Evolutionary conservation across 225 moss, liverwort and hornwort genomes (phyloP).

Genomic region (Climacium dendroides): DNA sequence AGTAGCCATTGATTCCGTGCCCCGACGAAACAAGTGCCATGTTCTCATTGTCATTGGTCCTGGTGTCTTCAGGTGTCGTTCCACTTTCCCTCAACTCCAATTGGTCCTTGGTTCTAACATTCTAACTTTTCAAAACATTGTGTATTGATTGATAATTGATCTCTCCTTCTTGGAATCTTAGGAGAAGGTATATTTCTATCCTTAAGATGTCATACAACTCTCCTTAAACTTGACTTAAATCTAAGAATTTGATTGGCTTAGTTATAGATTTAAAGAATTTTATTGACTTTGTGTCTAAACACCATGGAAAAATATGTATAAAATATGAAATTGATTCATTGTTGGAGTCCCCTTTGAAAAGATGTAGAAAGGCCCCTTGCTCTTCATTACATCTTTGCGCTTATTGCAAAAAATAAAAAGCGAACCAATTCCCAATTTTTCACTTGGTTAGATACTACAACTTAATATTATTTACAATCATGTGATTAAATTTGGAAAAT

Average conservation of each 20-base stretch:
- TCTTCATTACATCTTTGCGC: not conserved
- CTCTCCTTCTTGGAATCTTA: too few relatives aligned
- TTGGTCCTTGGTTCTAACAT: not conserved
- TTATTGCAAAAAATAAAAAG: not conserved
- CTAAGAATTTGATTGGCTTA: too few relatives aligned
- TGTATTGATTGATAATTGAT: not conserved
- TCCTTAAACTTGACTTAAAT: too few relatives aligned
- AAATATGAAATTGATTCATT: not conserved
- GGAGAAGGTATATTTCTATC: not conserved
- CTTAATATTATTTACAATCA: not conserved
- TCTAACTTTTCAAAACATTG: not conserved
- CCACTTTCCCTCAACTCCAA: not conserved
- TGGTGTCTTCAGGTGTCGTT: constrained; percentile 20
- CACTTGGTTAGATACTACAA: not conserved
- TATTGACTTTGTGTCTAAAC: fast-evolving
- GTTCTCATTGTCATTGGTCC: constrained; percentile 22
- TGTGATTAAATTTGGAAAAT: not conserved
- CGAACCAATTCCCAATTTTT: not conserved
- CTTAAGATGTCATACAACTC: too few relatives aligned
- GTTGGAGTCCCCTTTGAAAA: not conserved
- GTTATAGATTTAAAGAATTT: not conserved
- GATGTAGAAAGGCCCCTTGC: fast-evolving
- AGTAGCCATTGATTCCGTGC: constrained; percentile 28
- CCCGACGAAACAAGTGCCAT: constrained; percentile 8
- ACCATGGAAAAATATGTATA: not conserved